Conservation (phyloP, 140 eudicot genomes). For the Flaveria floridana region DNA sequence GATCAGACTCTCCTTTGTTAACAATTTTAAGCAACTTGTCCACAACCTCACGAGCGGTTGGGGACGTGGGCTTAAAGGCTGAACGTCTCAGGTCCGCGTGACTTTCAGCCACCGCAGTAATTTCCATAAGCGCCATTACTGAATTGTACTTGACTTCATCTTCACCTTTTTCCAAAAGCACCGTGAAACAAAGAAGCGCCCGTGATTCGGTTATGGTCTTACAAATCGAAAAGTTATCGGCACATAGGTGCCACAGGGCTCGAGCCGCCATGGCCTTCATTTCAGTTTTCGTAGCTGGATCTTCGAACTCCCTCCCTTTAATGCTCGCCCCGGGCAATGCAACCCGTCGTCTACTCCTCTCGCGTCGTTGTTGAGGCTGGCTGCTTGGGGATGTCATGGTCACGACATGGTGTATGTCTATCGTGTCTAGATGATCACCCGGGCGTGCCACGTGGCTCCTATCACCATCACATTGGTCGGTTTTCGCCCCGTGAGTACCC, state of each 20-base stretch:
- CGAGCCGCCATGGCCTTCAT: conserved; percentile 92
- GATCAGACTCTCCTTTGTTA: conserved; percentile 41
- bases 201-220: conserved; percentile 75
- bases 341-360: conserved; percentile 38
- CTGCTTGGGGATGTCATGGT: conserved; percentile 16
- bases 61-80: conserved; percentile 68
- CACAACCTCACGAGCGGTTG: conserved; percentile 66
- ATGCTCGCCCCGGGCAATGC: conserved; percentile 61
- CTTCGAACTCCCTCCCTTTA: conserved; percentile 73
- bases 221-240: conserved; percentile 56
- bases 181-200: conserved; percentile 77
- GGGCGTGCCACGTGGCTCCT: conserved; percentile 36
- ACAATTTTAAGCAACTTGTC: conserved; percentile 56
- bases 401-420: conserved; percentile 30
- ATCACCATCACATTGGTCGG: conserved; percentile 17
- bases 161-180: conserved; percentile 64
- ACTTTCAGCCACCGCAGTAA: conserved; percentile 62
- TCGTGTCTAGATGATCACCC: conserved; percentile 16
- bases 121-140: conserved; percentile 85
- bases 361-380: conserved; percentile 24
- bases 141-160: conserved; percentile 73
- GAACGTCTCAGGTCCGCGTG: conserved; percentile 52
- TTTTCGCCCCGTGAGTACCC: background rate
- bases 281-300: conserved; percentile 57
- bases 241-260: conserved; percentile 69